A percentile compares a stretch with the other conserved stretches of the same genome.
Conservation (phyloP, 1,284 basidiomycete genomes). For the Ustilago xerochloae region DNA sequence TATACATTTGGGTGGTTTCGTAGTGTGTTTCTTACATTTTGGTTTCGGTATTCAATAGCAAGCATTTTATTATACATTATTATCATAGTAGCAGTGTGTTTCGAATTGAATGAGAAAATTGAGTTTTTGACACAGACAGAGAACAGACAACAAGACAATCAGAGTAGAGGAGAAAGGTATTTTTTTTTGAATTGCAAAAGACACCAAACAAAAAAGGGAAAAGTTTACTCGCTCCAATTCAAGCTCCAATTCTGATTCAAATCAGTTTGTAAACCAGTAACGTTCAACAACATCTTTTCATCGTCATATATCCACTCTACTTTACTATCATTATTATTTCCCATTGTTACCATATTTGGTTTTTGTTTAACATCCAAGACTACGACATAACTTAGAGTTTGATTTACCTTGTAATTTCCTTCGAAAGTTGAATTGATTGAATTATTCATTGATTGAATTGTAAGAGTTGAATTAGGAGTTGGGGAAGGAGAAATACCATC, state of each 20-base stretch:
- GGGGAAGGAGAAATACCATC: conserved; percentile 71
- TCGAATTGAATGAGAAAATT: too few relatives aligned
- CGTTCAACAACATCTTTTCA: conserved; percentile 32
- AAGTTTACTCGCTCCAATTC: too few relatives aligned
- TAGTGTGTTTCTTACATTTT: too few relatives aligned
- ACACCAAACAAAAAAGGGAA: not conserved
- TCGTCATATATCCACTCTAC: conserved; percentile 45
- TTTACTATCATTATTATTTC: not conserved
- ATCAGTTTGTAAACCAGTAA: conserved; percentile 40
- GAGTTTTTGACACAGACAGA: too few relatives aligned
- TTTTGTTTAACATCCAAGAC: conserved; percentile 70
- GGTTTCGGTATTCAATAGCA: too few relatives aligned
- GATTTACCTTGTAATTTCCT: conserved; percentile 71
- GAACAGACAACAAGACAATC: too few relatives aligned
- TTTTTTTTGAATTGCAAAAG: too few relatives aligned
- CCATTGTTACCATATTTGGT: conserved; percentile 35
- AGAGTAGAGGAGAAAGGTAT: too few relatives aligned
- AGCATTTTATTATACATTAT: too few relatives aligned
- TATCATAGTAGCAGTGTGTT: too few relatives aligned
- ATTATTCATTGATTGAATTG: conserved; percentile 14
- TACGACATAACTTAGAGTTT: conserved; percentile 71
- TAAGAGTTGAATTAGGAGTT: conserved; percentile 28
- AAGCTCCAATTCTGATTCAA: conserved; percentile 31
- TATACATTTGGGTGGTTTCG: too few relatives aligned
- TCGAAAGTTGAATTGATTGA: conserved; percentile 38